A percentile compares a stretch with the other conserved stretches of the same genome.
These are phyloP conservation scores for Phytopythium delawarense DNA, from an alignment of 352 stramenopile genomes.

Conservation along the genomic window DNA sequence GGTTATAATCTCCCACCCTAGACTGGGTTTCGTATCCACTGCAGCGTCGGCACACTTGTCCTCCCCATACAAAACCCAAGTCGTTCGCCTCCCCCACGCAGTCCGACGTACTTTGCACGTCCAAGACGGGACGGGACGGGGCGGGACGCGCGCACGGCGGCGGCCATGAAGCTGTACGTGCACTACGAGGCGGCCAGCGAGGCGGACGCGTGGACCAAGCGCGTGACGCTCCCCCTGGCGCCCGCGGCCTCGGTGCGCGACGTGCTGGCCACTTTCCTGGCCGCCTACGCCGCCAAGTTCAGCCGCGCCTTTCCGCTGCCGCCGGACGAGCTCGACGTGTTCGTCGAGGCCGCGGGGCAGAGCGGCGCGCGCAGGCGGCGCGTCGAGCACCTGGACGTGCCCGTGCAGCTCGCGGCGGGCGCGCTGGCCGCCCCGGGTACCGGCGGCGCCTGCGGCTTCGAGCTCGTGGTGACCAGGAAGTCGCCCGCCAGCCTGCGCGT, in stretches of 20 bases:
- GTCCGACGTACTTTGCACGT: not conserved
- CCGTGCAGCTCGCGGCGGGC: slow-evolving; percentile 9
- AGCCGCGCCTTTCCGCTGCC: slow-evolving; percentile 14
- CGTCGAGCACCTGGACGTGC: slow-evolving; percentile 18
- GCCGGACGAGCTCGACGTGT: slow-evolving; percentile 30
- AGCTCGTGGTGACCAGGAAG: slow-evolving; percentile 32
- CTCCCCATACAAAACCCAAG: not conserved
- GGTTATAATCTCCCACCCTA: not conserved
- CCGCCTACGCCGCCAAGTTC: slow-evolving; percentile 42
- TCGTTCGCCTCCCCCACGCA: not conserved
- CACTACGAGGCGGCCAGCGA: slow-evolving; percentile 44
- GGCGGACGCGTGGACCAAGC: slow-evolving; percentile 44
- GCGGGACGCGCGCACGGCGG: not conserved
- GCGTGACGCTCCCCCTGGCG: slow-evolving; percentile 31
- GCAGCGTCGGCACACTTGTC: too few species aligned
- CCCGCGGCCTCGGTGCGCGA: slow-evolving; percentile 28
- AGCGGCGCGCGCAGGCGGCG: slow-evolving; percentile 14
- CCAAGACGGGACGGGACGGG: too few species aligned
- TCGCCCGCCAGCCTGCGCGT: slow-evolving; percentile 5
- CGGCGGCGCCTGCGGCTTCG: slow-evolving; percentile 23
- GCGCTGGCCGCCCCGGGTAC: not conserved
- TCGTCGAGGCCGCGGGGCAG: slow-evolving; percentile 27
- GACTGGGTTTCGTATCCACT: not conserved
- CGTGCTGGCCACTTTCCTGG: slow-evolving; percentile 34
- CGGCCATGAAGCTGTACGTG: slow-evolving; percentile 53